Evolutionary conservation across 768 basidiomycete species (phyloP), one percentile per base, ranked within the genome.

Genomic region (Cystofilobasidium macerans): DNA sequence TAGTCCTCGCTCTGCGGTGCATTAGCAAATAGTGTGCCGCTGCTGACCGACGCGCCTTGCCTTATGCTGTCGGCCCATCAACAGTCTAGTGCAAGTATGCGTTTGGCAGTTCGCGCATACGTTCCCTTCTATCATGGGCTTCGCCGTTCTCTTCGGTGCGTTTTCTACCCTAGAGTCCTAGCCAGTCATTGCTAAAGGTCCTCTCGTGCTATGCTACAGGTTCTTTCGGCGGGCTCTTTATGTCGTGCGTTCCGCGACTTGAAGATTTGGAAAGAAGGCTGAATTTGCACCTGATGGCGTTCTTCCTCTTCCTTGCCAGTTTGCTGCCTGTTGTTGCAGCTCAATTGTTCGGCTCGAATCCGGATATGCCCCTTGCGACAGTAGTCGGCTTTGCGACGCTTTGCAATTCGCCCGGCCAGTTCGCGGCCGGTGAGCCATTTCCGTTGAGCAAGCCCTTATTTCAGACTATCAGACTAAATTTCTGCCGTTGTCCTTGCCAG

Each of bases 61-160:
- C 40, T 42, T 43, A 3, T 20, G 14, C 60, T 8, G 20, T 33
- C 35, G n/a, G n/a, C n/a, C n/a, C 26, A 8, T 5, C 12, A 30
- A 7, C 57, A 48, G 63, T 6, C 57, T 64, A 42, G 28, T 40
- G 32, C 63, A 64, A 32, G n/a, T 64, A 11, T 35, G 40, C 57
- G 45, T 64, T 14, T 64, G 63, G 63, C 54, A 57, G 42, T 64
- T 64, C 32, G 56, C 63, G 14, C 56, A 64, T 14, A 32, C 63
- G 42, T 64, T 33, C 47, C 3, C 18, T n/a, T 3, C 40, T 12
- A 64, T 64, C 42, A 48, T 64, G 4, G 63, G 22, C 11, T 64
- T 64, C 42, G 33, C 56, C 8, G 33, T 58, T 30, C 36, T 58
- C 3, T 64, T 47, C 56, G 63, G 63, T 12, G 9, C 36, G 26